Base-by-base conservation (phyloP, 352 stramenopile genomes). In the Aphanomyces cochlioides region DNA sequence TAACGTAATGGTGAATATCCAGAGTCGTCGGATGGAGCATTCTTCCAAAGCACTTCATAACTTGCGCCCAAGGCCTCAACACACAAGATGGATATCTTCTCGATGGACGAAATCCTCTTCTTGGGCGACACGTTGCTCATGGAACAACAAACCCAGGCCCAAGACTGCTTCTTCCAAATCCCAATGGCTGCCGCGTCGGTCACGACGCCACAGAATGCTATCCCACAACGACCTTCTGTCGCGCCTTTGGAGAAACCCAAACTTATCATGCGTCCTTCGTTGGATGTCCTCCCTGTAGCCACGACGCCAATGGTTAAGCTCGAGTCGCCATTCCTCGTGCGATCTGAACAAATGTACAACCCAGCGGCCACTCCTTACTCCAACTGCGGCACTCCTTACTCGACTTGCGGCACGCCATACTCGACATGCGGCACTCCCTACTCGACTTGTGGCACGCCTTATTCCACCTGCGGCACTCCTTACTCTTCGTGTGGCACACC, bases 291-390 rank as follows among this genome's bases (percentile, higher is more conserved):
- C 8, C 54, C 54, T 8, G 19, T 28, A 13, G 19, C 15, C 54
- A 17, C 10, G 6, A 61, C 54, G 19, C 54, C 54, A 3, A 61
- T 61, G 54, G 10, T 45, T 5, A 37, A 61, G 15, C 12, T 43
- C 28, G 54, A 39, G 28, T 61, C 50, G 15, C 50, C 54, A 12
- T 61, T 61, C 54, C 54, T 61, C 54, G 54, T 61, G 28, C 54
- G 54, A 61, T 61, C 54, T 0, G 54, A 61, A 41, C 54, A 61
- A 61, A 61, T 61, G 54, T 61, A 61, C 54, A 53, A 53, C 45
- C 13, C 8, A 38, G 50, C 50, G 8, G 54, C 28, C 54, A 61
- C 54, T 7, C 54, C 54, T 1, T 61, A 61, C 54, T 61, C 54
- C 6, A 61, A 61, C 54, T 37, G 13, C 54, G 54, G 54, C 54